These are phyloP conservation scores for Torrubiellomyces zombiae DNA, from an alignment of 2,329 filamentous ascomycete genomes.

Conservation along the genomic window DNA sequence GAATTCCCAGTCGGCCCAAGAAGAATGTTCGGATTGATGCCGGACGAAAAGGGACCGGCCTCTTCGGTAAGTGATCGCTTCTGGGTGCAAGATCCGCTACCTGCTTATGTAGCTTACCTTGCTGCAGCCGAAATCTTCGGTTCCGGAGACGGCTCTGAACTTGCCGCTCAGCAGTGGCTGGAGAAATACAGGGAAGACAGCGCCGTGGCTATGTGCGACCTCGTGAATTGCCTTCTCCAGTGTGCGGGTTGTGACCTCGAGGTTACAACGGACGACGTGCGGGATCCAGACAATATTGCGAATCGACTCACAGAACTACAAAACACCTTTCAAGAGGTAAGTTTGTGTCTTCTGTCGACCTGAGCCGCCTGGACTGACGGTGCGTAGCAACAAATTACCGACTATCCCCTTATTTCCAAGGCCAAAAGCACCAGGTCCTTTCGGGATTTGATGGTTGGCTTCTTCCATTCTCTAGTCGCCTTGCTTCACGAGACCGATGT, in stretches of 20 bases:
- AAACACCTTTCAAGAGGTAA: conserved; percentile 65
- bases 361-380: conserved; percentile 10
- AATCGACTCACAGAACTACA: conserved; percentile 71
- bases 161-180: conserved; percentile 44
- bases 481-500: conserved; percentile 68
- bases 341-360: conserved; percentile 8
- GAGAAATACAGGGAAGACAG: conserved; percentile 38
- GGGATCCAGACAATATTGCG: conserved; percentile 74
- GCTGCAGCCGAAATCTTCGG: conserved; percentile 43
- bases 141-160: conserved; percentile 37
- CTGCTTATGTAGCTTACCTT: conserved; percentile 7
- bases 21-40: conserved; percentile 37
- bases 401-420: conserved; percentile 82
- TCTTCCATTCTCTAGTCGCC: conserved; percentile 61
- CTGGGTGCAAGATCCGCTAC: conserved; percentile 10
- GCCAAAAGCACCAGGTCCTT: conserved; percentile 63
- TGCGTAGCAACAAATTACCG: conserved; percentile 53
- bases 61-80: conserved; percentile 31
- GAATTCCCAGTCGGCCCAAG: conserved; percentile 36
- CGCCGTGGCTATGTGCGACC: conserved; percentile 37
- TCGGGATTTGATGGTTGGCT: conserved; percentile 58
- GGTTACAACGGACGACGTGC: conserved; percentile 68
- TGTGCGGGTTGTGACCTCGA: conserved; percentile 67
- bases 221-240: conserved; percentile 51
- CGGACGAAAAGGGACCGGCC: conserved; percentile 31